These are phyloP conservation scores for Aethionema arabicum DNA, from an alignment of 345 rosid species.

Conservation along the genomic window DNA sequence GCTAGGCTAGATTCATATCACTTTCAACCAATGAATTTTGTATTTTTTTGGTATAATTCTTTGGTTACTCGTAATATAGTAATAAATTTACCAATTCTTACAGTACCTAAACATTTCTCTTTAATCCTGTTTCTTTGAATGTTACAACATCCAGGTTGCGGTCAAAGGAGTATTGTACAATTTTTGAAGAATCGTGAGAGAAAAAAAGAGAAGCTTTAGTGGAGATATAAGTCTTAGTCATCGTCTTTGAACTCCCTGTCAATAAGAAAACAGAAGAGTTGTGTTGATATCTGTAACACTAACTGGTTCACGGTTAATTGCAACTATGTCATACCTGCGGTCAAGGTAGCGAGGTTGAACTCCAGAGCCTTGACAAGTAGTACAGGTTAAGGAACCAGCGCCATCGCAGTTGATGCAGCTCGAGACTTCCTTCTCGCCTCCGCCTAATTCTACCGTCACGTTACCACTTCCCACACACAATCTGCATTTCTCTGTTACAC, in stretches of 20 bases:
- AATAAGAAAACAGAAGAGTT: neutral
- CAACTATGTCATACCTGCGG: conserved; percentile 57
- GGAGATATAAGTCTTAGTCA: conserved; percentile 40
- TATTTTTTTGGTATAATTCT: neutral
- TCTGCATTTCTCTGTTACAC: conserved; percentile 70
- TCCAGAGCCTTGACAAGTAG: conserved; percentile 94
- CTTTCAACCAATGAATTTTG: conserved; percentile 9
- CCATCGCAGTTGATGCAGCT: conserved; percentile 81
- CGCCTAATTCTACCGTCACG: conserved; percentile 70
- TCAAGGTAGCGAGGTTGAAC: conserved; percentile 98
- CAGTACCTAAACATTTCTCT: neutral
- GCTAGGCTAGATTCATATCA: conserved; percentile 3
- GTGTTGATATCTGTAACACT: neutral
- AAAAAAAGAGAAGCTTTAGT: conserved; percentile 10
- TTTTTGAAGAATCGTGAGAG: conserved; percentile 19
- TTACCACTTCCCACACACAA: conserved; percentile 79
- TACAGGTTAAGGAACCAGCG: conserved; percentile 82
- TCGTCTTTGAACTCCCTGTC: conserved; percentile 68
- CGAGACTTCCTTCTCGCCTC: conserved; percentile 73
- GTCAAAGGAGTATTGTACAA: conserved; percentile 19
- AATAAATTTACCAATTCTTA: neutral
- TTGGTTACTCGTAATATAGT: conserved; percentile 17
- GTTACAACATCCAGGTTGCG: conserved; percentile 21
- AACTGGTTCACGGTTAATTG: neutral
- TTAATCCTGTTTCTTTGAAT: conserved; percentile 3